A percentile compares a stretch with the other conserved stretches of the same genome.
Conservation (phyloP, 2,329 filamentous ascomycete species). For the Monosporascus sp. region DNA sequence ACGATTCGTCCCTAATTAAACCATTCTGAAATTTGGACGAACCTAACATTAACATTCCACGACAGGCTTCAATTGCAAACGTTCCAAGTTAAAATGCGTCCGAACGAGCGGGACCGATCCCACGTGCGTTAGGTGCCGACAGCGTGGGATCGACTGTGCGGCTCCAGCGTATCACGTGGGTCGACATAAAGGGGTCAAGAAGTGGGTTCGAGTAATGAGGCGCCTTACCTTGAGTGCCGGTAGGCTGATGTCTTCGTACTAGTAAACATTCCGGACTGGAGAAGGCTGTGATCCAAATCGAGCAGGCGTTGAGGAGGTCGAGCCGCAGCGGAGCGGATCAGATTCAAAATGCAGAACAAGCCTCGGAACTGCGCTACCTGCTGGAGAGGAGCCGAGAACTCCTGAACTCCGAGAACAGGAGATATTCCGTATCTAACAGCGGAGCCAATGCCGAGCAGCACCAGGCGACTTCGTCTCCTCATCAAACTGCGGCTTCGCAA, state of each 20-base stretch:
- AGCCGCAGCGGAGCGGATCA: slow-evolving; percentile 34
- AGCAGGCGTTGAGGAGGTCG: slow-evolving; percentile 59
- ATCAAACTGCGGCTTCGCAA: slow-evolving; percentile 21
- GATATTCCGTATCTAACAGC: slow-evolving; percentile 15
- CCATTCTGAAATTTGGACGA: too few species aligned
- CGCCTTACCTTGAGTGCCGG: too few species aligned
- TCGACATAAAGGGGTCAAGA: slow-evolving; percentile 71
- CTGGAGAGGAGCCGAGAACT: slow-evolving; percentile 41
- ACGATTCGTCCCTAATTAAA: too few species aligned
- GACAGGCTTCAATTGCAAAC: slow-evolving; percentile 26
- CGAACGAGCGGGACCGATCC: slow-evolving; percentile 18
- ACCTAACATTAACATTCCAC: slow-evolving; percentile 2
- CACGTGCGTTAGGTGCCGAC: slow-evolving; percentile 25
- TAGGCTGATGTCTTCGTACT: slow-evolving; percentile 5
- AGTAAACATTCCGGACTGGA: slow-evolving; percentile 71
- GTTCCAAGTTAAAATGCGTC: slow-evolving; percentile 29
- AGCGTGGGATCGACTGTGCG: slow-evolving; percentile 49
- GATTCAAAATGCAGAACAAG: slow-evolving; percentile 35
- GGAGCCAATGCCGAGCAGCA: slow-evolving; percentile 12
- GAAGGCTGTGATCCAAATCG: slow-evolving; percentile 68
- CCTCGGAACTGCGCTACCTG: slow-evolving; percentile 42
- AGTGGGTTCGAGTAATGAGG: slow-evolving; percentile 39
- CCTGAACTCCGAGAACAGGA: slow-evolving; percentile 19
- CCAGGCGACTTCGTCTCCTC: slow-evolving; percentile 20
- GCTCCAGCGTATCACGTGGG: slow-evolving; percentile 70